These are phyloP conservation scores for Penicillium sp. DNA, from an alignment of 2,329 filamentous ascomycete genomes.

Conservation along the genomic window DNA sequence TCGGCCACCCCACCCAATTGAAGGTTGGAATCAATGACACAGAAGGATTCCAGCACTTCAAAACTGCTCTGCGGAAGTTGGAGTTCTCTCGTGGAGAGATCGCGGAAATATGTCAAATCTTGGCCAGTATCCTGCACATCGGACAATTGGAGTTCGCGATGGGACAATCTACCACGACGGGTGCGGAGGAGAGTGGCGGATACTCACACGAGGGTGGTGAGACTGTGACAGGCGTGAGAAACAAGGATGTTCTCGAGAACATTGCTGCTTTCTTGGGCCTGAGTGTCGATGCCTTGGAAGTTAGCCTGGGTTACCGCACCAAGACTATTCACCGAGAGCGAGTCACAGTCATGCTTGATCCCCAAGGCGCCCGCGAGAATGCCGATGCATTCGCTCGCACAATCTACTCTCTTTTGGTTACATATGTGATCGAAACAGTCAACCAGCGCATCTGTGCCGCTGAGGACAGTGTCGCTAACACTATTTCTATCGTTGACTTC, in stretches of 20 bases:
- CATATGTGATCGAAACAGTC: constrained; percentile 88
- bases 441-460: constrained; percentile 86
- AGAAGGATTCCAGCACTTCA: constrained; percentile 96
- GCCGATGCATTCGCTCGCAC: constrained; percentile 93
- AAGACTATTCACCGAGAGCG: constrained; percentile 95
- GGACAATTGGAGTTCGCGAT: constrained; percentile 93
- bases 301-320: constrained; percentile 89
- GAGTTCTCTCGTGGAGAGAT: constrained; percentile 94
- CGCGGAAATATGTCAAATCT: constrained; percentile 92
- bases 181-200: constrained; percentile 88
- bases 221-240: constrained; percentile 82
- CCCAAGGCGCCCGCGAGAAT: constrained; percentile 83
- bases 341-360: constrained; percentile 98
- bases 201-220: constrained; percentile 95
- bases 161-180: constrained; percentile 74
- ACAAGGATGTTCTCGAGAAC: constrained; percentile 83
- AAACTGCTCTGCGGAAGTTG: constrained; percentile 88
- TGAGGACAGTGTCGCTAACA: constrained; percentile 89
- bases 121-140: constrained; percentile 94
- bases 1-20: constrained; percentile 93
- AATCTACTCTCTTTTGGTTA: constrained; percentile 89
- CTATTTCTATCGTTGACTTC: constrained; percentile 92
- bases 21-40: constrained; percentile 96
- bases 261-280: constrained; percentile 95
- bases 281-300: constrained; percentile 76